These are phyloP conservation scores for Terana coerulea DNA, from an alignment of 768 basidiomycete species.

Conservation along the genomic window DNA sequence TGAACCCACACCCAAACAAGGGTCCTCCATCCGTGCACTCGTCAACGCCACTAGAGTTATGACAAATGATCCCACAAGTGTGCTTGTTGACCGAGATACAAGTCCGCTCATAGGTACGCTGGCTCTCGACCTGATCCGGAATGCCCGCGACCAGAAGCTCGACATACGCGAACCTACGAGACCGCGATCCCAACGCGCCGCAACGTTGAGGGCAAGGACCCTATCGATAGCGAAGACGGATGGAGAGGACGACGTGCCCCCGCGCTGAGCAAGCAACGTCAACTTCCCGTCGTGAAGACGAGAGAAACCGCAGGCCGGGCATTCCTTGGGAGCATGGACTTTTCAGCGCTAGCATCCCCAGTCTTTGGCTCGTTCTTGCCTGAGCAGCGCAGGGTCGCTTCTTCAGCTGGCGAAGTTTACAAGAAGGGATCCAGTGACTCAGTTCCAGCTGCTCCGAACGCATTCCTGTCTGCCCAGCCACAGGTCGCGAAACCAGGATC, in stretches of 20 bases:
- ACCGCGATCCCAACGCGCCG: constrained; percentile 36
- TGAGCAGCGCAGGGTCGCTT: constrained; percentile 43
- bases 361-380: constrained; percentile 57
- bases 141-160: constrained; percentile 62
- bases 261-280: constrained; percentile 29
- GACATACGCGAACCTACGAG: constrained; percentile 38
- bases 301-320: constrained; percentile 7
- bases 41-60: constrained; percentile 84
- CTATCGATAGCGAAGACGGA: background rate
- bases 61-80: constrained; percentile 72
- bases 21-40: constrained; percentile 69
- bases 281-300: background rate
- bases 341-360: constrained; percentile 44
- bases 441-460: constrained; percentile 4
- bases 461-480: constrained; percentile 16
- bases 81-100: constrained; percentile 67
- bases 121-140: constrained; percentile 64
- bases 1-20: constrained; percentile 38
- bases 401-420: constrained; percentile 3
- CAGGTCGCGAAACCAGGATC: constrained; percentile 30
- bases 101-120: constrained; percentile 55
- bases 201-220: constrained; percentile 9
- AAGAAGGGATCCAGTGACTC: background rate
- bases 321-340: constrained; percentile 19
- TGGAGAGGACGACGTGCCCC: constrained; percentile 31